Evolutionary conservation across 116 monocot genomes (phyloP).

Genomic region (Papilionanthe hybrid): DNA sequence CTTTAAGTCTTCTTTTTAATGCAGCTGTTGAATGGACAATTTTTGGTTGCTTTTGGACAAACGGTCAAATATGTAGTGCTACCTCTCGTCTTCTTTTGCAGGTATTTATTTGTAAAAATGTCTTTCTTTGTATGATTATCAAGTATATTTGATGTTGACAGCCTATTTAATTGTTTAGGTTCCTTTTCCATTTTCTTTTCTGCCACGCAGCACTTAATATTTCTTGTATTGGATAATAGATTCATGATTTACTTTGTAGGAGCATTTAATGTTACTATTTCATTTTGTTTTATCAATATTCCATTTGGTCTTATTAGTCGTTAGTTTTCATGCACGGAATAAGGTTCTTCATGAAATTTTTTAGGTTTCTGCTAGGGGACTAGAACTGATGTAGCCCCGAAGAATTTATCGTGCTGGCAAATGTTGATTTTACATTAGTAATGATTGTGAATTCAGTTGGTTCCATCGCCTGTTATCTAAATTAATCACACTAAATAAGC

Average conservation of each 20-base stretch:
- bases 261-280: neutral
- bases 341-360: neutral
- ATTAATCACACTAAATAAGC: neutral
- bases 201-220: neutral
- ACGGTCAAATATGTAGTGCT: slow-evolving; percentile 99
- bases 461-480: neutral
- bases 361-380: neutral
- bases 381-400: neutral
- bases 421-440: neutral
- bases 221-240: neutral
- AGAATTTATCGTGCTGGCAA: no score
- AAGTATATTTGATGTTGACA: neutral
- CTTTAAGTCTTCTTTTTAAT: slow-evolving; percentile 1
- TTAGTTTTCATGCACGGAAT: neutral
- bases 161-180: neutral
- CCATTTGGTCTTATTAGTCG: neutral
- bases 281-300: neutral
- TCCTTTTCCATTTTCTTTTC: neutral
- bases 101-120: slow-evolving; percentile 35
- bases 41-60: slow-evolving; percentile 97
- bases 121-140: neutral
- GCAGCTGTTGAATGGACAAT: slow-evolving; percentile 93
- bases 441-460: neutral
- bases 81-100: slow-evolving; percentile 97
- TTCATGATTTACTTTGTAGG: slow-evolving; percentile 5